A percentile compares a stretch with the other conserved stretches of the same genome.
phyloP scores from a whole-genome alignment of 306 rosid genomes.

The Rosa chinensis region DNA sequence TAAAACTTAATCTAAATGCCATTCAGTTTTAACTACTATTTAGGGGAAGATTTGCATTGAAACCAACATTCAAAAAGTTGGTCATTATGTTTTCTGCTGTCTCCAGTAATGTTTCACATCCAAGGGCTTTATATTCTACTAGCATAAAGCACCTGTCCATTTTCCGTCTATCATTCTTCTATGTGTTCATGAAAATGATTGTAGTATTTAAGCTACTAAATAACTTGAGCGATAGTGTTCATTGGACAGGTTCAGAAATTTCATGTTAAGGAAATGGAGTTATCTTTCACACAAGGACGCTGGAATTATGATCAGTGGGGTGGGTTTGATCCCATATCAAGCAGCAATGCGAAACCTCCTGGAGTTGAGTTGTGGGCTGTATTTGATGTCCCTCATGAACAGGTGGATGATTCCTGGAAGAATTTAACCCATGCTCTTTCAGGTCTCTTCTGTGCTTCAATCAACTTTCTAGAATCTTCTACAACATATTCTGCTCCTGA shows the following conservation, averaged over 20 bases:
- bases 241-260: slow-evolving; percentile 78
- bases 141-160: background rate
- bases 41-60: background rate
- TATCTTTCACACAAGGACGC: slow-evolving; percentile 96
- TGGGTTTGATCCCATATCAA: slow-evolving; percentile 84
- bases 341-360: slow-evolving; percentile 89
- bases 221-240: slow-evolving; percentile 33
- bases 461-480: slow-evolving; percentile 92
- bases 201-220: slow-evolving; percentile 1
- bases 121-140: background rate
- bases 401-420: slow-evolving; percentile 85
- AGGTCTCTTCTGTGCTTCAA: slow-evolving; percentile 94
- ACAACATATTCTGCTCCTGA: slow-evolving; percentile 74
- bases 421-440: slow-evolving; percentile 88
- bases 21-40: background rate
- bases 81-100: background rate
- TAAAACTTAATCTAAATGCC: background rate
- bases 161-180: background rate
- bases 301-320: slow-evolving; percentile 98
- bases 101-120: background rate
- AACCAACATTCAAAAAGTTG: background rate
- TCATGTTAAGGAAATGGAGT: slow-evolving; percentile 76
- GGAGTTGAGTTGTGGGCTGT: slow-evolving; percentile 98
- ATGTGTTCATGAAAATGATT: background rate
- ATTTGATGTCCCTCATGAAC: slow-evolving; percentile 64